These are phyloP conservation scores for Ricinus communis DNA, from an alignment of 345 rosid species.

Conservation along the genomic window DNA sequence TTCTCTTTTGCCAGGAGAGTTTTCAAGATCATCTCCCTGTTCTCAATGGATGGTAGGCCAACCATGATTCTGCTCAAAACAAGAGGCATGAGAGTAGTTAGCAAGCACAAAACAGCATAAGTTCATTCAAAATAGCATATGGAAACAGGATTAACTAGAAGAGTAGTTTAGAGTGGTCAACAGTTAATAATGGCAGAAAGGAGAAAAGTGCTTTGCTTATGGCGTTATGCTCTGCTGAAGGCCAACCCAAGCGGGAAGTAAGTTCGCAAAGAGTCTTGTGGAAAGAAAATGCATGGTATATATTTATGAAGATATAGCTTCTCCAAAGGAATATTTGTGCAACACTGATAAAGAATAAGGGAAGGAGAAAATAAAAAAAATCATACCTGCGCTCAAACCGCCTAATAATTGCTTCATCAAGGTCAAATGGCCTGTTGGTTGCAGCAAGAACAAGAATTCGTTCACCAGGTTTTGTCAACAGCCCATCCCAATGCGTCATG, in stretches of 20 bases:
- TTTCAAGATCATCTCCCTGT: conserved; percentile 82
- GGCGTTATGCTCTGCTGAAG: too few relatives aligned
- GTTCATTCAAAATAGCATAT: not conserved
- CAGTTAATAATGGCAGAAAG: too few relatives aligned
- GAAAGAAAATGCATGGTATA: too few relatives aligned
- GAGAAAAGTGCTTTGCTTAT: too few relatives aligned
- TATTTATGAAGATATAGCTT: not conserved
- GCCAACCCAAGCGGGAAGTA: too few relatives aligned
- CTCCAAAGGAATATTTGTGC: too few relatives aligned
- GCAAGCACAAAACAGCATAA: not conserved
- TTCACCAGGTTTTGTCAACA: conserved; percentile 80
- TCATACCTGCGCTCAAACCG: conserved; percentile 86
- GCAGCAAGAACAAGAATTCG: conserved; percentile 97
- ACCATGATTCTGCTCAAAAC: conserved; percentile 77
- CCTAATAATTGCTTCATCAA: conserved; percentile 98
- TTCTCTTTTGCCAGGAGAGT: conserved; percentile 83
- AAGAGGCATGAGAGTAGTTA: conserved; percentile 12
- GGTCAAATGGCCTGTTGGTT: conserved; percentile 98
- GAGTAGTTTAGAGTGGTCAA: too few relatives aligned
- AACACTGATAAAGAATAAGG: not conserved
- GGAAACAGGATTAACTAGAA: not conserved
- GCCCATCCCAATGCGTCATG: conserved; percentile 99
- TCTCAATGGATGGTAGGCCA: conserved; percentile 79
- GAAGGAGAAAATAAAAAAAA: too few relatives aligned
- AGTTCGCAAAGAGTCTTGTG: too few relatives aligned